phyloP scores from a whole-genome alignment of 208 protist species.

The Wallacemonas sp. region DNA sequence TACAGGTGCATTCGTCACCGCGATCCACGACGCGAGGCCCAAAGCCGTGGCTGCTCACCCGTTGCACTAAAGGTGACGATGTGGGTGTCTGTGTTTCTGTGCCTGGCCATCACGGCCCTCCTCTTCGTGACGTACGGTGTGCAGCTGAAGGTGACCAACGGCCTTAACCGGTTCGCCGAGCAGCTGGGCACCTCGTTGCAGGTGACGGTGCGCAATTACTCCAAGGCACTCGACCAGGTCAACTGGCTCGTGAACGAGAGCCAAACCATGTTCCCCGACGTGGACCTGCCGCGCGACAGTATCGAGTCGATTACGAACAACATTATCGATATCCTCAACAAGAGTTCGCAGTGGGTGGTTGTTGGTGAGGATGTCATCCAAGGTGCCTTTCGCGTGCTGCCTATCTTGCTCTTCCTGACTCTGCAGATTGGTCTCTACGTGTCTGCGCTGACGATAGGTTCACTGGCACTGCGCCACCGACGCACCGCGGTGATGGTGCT shows the following conservation, averaged over 20 bases:
- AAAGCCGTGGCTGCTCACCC: conserved; percentile 7
- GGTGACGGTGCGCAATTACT: conserved; percentile 18
- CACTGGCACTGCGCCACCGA: conserved; percentile 17
- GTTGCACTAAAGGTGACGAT: neutral
- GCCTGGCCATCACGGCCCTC: conserved; percentile 15
- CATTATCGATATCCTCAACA: conserved; percentile 12
- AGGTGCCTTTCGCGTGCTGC: conserved; percentile 27
- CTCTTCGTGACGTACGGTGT: conserved; percentile 26
- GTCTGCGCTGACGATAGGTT: conserved; percentile 16
- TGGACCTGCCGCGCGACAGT: conserved; percentile 10
- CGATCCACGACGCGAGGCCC: conserved; percentile 12
- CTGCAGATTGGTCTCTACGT: conserved; percentile 31
- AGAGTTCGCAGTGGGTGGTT: conserved; percentile 16
- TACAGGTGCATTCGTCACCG: conserved; percentile 10
- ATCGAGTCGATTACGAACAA: conserved; percentile 6
- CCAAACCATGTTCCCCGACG: conserved; percentile 14
- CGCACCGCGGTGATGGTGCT: conserved; percentile 8
- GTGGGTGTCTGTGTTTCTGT: conserved; percentile 8
- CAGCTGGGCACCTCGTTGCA: conserved; percentile 10
- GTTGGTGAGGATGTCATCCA: conserved; percentile 29
- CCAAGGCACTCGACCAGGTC: conserved; percentile 10
- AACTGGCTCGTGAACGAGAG: conserved; percentile 22
- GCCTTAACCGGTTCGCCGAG: conserved; percentile 20
- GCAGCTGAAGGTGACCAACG: conserved; percentile 29
- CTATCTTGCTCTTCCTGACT: conserved; percentile 27